These are phyloP conservation scores for Papiliotrema laurentii DNA, from an alignment of 1,284 basidiomycete species.

Conservation along the genomic window DNA sequence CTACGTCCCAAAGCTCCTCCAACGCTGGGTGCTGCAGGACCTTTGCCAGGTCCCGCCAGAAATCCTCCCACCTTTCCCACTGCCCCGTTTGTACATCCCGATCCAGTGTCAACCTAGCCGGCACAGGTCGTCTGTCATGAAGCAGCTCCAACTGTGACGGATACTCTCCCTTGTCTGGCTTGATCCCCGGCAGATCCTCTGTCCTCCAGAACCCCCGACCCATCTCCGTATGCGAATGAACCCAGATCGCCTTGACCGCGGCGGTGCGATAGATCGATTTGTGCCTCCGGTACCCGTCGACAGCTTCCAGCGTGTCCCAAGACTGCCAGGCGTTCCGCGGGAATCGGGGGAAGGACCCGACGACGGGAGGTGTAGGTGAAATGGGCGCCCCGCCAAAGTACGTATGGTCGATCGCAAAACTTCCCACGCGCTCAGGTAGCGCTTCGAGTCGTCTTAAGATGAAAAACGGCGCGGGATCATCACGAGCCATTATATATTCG, in stretches of 20 bases:
- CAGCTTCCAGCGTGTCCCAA: background rate
- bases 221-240: background rate
- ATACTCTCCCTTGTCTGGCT: background rate
- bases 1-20: background rate
- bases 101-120: background rate
- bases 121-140: background rate
- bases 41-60: background rate
- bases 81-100: background rate
- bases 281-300: background rate
- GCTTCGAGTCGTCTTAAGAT: slow-evolving; percentile 1
- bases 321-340: background rate
- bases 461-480: slow-evolving; percentile 2
- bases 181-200: background rate
- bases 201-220: background rate
- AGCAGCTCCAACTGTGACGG: background rate
- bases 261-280: background rate
- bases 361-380: background rate
- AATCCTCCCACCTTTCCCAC: background rate
- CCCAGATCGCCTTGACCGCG: background rate
- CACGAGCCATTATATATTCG: slow-evolving; percentile 4
- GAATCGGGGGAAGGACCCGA: background rate
- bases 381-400: slow-evolving; percentile 4
- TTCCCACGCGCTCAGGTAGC: background rate
- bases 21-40: background rate
- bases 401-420: slow-evolving; percentile 6